Evolutionary conservation across 176 grass and related monocot species (phyloP).

Genomic region (Cenchrus fungigraminus): DNA sequence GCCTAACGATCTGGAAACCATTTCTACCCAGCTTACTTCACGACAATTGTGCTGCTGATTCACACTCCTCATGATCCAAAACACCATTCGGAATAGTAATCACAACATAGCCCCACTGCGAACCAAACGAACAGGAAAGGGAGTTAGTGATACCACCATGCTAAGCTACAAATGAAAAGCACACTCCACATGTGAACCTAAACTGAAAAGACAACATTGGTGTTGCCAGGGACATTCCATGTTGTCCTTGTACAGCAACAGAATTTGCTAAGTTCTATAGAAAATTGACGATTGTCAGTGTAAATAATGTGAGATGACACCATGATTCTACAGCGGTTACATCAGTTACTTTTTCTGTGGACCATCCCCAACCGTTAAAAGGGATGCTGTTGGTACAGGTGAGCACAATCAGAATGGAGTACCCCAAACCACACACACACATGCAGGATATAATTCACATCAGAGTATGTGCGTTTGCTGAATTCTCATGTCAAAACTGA

Average conservation of each 20-base stretch:
- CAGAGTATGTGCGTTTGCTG: background rate
- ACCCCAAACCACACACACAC: background rate
- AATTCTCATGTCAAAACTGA: conserved; percentile 23
- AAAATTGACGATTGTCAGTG: too few species aligned
- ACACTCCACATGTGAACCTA: background rate
- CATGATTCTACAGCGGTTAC: too few species aligned
- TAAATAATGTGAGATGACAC: too few species aligned
- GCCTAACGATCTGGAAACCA: too few species aligned
- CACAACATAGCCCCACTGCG: conserved; percentile 97
- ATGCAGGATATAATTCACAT: background rate
- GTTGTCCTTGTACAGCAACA: too few species aligned
- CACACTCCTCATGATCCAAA: conserved; percentile 83
- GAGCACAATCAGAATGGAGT: background rate
- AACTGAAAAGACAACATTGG: background rate
- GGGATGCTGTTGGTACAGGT: background rate
- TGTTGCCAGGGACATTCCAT: too few species aligned
- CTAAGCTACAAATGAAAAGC: background rate
- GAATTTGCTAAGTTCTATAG: too few species aligned
- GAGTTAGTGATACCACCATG: background rate
- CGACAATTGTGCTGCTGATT: too few species aligned
- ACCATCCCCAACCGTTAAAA: background rate
- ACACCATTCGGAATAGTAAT: conserved; percentile 88
- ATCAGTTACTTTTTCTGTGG: too few species aligned
- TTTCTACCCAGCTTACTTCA: too few species aligned
- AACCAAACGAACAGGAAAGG: conserved; percentile 3